Base-by-base conservation (phyloP, 768 basidiomycete species). In the Agaricus blazei region DNA sequence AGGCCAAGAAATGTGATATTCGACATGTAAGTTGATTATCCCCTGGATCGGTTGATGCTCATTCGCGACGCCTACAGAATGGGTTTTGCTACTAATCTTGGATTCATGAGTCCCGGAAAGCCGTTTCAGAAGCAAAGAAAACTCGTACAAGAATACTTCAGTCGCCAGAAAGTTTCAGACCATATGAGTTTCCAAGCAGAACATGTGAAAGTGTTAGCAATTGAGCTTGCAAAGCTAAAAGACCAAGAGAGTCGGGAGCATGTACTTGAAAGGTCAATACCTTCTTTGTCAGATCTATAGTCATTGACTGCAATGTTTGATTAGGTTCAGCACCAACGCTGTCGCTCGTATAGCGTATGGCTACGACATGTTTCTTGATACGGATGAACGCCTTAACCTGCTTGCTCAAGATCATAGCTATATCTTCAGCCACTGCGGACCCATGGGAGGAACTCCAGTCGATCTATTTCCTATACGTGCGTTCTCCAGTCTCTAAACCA, bases 401-500 rank as follows among this genome's bases (percentile, higher is more conserved):
- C 19, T 19, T 19, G 19, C 19, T 19, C 19, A 9, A 55, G 41
- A n/a, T 2, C 29, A 27, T 15, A 38, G 54, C 11, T 43, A 55
- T 8, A 48, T 37, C 9, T 11, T 55, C 19, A 55, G 44, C 8
- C 44, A 53, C 19, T 46, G 51, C 14, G 48, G 48, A 12, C 34
- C 48, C 12, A 11, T 26, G 3, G 48, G 48, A n/a, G 36, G 34
- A 15, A 52, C 44, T 9, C 52, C 52, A 11, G 52, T 38, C 23
- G 52, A 53, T 15, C 36, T 46, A 15, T 53, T 53, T 27, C 52
- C 52, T 12, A 37, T 47, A 12, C 26, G 51, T 52, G n/a, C n/a
- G 51, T 28, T 1, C 1, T 23, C 45, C 23, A 4, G 12, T 15
- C 9, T 23, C 15, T 31, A 2, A 28, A 24, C n/a, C 12, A 48